Evolutionary conservation across 2,329 filamentous ascomycete species (phyloP), one percentile per base, ranked within the genome.

Genomic region (Hymenoscyphus albidus): DNA sequence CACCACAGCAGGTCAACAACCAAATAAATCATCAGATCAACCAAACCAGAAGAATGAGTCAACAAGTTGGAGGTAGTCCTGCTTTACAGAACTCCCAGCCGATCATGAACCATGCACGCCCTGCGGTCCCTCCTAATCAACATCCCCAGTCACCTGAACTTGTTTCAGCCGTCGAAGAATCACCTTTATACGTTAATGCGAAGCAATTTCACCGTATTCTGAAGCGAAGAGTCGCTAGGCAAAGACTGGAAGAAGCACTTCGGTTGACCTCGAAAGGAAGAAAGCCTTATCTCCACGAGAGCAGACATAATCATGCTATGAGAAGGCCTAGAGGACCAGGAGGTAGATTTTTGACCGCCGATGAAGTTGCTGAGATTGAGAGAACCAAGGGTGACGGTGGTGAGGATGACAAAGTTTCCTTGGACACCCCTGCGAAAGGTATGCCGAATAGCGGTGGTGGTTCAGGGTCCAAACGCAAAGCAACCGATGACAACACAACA

Each of bases 181-280:
- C 94, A 0, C 95, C 95, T 0, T 81, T 99, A 0, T 99, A 99
- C 72, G 95, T 99, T 74, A 99, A 99, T 73, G 95, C 95, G 5
- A 99, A 99, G 77, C 95, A 99, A 74, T 99, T 99, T 72, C 95
- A 99, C 76, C 90, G 95, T 32, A 99, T 99, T 59, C 79, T 99
- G 62, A 98, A 99, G 82, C 86, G 95, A 64, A 87, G 95, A 65
- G 92, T 98, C 68, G 95, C 95, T 6, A 86, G 95, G 40, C 95
- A 98, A 77, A 92, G 92, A 76, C 82, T 99, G 16, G 95, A 99
- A 77, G 95, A 99, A 77, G 91, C 93, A 62, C 80, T 99, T 55
- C 87, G 95, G 54, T 80, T 98, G 64, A 98, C 95, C 0, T 96
- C 90, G 10, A 99, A 99, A 79, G 94, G 94, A 32, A 88, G 95